These are phyloP conservation scores for Vanrija sp. DNA, from an alignment of 1,284 basidiomycete species.

Conservation along the genomic window DNA sequence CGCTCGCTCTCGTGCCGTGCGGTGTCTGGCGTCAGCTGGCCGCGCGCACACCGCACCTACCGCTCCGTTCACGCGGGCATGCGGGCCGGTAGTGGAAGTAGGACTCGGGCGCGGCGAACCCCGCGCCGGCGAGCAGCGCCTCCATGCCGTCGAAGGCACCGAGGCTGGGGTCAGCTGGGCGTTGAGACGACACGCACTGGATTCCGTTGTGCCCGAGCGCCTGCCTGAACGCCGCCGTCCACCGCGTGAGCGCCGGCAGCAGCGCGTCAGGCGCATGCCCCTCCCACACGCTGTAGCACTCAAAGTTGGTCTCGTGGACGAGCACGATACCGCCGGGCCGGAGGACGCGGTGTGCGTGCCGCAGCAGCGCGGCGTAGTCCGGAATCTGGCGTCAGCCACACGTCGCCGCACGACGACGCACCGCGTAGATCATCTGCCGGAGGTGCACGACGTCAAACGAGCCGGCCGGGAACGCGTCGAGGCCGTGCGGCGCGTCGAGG, in stretches of 20 bases:
- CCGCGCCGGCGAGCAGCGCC: constrained; percentile 4
- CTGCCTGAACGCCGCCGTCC: neutral
- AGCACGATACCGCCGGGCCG: constrained; percentile 16
- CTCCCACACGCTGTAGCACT: constrained; percentile 6
- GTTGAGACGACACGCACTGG: constrained; percentile 8
- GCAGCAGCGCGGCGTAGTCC: constrained; percentile 8
- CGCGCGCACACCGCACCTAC: neutral
- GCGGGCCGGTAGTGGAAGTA: constrained; percentile 12
- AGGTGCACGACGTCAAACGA: constrained; percentile 23
- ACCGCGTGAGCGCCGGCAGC: constrained; percentile 5
- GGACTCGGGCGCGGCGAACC: constrained; percentile 12
- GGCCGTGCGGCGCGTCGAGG: constrained; percentile 9
- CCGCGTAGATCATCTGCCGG: constrained; percentile 18
- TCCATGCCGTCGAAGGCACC: constrained; percentile 12
- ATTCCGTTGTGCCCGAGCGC: constrained; percentile 10
- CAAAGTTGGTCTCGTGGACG: constrained; percentile 17
- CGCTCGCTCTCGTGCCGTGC: constrained; percentile 7
- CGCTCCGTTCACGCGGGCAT: neutral
- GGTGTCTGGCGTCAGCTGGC: neutral
- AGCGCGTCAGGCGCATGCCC: neutral
- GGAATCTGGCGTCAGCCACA: constrained; percentile 3
- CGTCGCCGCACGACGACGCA: constrained; percentile 2
- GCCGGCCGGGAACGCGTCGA: constrained; percentile 6
- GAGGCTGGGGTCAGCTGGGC: constrained; percentile 1
- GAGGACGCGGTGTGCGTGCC: constrained; percentile 15